A percentile compares a stretch with the other conserved stretches of the same genome.
Evolutionary conservation across 164 flowering plant genomes (phyloP).

Genomic region (Tetrastigma voinierianum): DNA sequence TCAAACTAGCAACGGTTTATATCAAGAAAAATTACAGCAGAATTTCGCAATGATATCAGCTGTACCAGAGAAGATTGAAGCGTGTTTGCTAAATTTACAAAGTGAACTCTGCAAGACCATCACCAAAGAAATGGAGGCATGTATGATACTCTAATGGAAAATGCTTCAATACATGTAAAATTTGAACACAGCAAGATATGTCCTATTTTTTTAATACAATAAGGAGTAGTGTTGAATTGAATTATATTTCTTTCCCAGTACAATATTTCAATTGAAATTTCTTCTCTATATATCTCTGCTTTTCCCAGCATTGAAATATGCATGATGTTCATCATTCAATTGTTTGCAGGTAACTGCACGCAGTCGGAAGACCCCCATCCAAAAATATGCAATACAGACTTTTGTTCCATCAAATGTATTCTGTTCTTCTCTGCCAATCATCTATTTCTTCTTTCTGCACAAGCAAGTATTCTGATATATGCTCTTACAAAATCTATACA

Average conservation of each 20-base stretch:
- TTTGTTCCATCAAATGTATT: slow-evolving; percentile 38
- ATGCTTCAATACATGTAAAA: background rate
- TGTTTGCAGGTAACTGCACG: slow-evolving; percentile 42
- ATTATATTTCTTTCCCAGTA: background rate
- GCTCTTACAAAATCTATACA: background rate
- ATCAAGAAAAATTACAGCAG: slow-evolving; percentile 46
- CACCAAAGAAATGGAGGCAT: slow-evolving; percentile 60
- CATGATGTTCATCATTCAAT: slow-evolving; percentile 4
- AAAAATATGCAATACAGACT: slow-evolving; percentile 18
- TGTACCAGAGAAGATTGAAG: slow-evolving; percentile 53
- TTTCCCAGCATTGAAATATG: slow-evolving; percentile 1
- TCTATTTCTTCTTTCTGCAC: background rate
- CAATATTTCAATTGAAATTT: no score
- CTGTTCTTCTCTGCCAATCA: background rate
- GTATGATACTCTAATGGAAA: background rate
- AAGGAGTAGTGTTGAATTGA: background rate
- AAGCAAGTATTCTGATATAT: background rate
- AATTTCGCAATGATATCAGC: slow-evolving; percentile 35
- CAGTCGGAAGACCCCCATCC: slow-evolving; percentile 26
- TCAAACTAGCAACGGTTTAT: slow-evolving; percentile 35
- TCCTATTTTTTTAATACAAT: background rate
- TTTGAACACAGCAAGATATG: background rate
- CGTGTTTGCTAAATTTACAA: slow-evolving; percentile 38
- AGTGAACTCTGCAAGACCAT: slow-evolving; percentile 37
- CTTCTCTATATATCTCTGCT: background rate